Evolutionary conservation across 2,329 filamentous ascomycete species (phyloP).

Genomic region (Metarhizium humberi): DNA sequence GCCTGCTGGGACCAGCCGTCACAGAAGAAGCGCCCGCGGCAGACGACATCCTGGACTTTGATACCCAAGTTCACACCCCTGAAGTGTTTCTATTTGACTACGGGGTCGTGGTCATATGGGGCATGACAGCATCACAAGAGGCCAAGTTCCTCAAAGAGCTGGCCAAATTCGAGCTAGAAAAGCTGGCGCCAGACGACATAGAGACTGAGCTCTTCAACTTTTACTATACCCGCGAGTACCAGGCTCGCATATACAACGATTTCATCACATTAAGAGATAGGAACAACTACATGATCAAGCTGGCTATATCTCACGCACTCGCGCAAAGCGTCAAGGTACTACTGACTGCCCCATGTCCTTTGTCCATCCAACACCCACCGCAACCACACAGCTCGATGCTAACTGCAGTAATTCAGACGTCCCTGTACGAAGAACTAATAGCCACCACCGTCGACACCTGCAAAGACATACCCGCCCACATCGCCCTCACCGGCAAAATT

Average conservation of each 20-base stretch:
- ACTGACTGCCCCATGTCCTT: slow-evolving; percentile 3
- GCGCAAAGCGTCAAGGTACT: slow-evolving; percentile 86
- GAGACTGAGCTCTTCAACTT: slow-evolving; percentile 99
- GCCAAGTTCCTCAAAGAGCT: slow-evolving; percentile 88
- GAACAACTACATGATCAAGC: slow-evolving; percentile 94
- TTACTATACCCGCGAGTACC: slow-evolving; percentile 96
- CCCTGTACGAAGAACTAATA: slow-evolving; percentile 90
- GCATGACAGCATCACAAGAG: slow-evolving; percentile 87
- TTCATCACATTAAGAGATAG: slow-evolving; percentile 94
- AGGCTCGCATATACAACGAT: slow-evolving; percentile 98
- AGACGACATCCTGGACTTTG: slow-evolving; percentile 59
- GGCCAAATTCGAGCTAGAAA: slow-evolving; percentile 86
- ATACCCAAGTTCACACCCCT: slow-evolving; percentile 80
- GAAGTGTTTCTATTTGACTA: slow-evolving; percentile 97
- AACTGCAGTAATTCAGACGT: slow-evolving; percentile 50
- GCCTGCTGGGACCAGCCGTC: slow-evolving; percentile 23
- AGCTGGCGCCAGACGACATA: slow-evolving; percentile 77
- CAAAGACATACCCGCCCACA: slow-evolving; percentile 86
- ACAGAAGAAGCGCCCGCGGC: slow-evolving; percentile 29
- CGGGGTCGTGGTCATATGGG: slow-evolving; percentile 96
- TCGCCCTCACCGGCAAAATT: slow-evolving; percentile 87
- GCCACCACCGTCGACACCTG: slow-evolving; percentile 89
- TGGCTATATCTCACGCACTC: slow-evolving; percentile 91
- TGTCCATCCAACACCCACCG: background rate
- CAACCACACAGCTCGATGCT: slow-evolving; percentile 5